A percentile compares a stretch with the other conserved stretches of the same genome.
phyloP scores from a whole-genome alignment of 805 yeast species.

The Nakazawaea sp. region DNA sequence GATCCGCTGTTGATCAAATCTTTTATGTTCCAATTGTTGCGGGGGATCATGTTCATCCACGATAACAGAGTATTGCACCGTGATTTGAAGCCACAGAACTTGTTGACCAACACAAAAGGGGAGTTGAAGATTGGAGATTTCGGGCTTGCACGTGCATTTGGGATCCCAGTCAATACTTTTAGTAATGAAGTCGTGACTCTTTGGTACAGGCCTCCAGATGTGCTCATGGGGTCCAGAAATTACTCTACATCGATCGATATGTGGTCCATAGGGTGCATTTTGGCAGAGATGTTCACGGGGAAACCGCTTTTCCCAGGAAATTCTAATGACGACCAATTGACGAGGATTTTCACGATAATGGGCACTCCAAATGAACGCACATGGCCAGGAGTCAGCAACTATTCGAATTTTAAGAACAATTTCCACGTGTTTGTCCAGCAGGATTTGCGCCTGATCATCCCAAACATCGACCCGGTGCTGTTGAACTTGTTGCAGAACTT shows the following conservation, averaged over 20 bases:
- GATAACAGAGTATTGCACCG: conserved; percentile 80
- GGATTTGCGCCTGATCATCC: conserved; percentile 65
- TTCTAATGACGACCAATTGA: conserved; percentile 91
- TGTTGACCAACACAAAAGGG: conserved; percentile 84
- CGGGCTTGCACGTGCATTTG: conserved; percentile 95
- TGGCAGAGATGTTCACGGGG: conserved; percentile 98
- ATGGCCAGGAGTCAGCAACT: conserved; percentile 94
- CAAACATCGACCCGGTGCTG: conserved; percentile 64
- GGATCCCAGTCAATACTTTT: conserved; percentile 95
- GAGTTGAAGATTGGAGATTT: conserved; percentile 93
- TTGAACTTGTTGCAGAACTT: conserved; percentile 56
- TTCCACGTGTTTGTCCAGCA: conserved; percentile 87
- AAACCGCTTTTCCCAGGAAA: conserved; percentile 95
- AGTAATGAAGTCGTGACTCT: conserved; percentile 96
- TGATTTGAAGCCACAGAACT: conserved; percentile 91
- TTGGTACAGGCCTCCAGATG: conserved; percentile 99
- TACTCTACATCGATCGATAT: conserved; percentile 96
- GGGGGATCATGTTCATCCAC: conserved; percentile 85
- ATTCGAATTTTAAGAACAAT: conserved; percentile 80
- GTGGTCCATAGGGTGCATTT: conserved; percentile 98
- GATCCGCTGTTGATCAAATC: conserved; percentile 72
- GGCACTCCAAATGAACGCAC: conserved; percentile 95
- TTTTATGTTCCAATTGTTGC: conserved; percentile 88
- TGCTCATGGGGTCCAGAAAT: conserved; percentile 87
- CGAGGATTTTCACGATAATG: conserved; percentile 85